These are phyloP conservation scores for Centrapalus pauciflorus DNA, from an alignment of 129 eudicot genomes.

Conservation along the genomic window DNA sequence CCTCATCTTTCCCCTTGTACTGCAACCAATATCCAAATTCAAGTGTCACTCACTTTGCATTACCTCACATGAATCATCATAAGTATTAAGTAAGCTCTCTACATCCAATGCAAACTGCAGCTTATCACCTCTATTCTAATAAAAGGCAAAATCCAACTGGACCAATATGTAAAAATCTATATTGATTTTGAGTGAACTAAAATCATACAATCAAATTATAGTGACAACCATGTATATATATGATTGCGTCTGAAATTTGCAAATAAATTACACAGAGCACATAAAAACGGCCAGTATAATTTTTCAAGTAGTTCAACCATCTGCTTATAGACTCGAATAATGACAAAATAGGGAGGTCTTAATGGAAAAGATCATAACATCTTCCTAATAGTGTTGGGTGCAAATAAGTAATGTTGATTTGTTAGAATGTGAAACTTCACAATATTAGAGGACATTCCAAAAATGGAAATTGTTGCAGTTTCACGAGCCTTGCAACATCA, in stretches of 20 bases:
- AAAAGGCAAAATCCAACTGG: background rate
- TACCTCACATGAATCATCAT: background rate
- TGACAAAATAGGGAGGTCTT: background rate
- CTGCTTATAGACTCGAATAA: too few relatives aligned
- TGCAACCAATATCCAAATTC: conserved; percentile 15
- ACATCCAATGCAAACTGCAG: background rate
- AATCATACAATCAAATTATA: background rate
- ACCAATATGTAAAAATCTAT: background rate
- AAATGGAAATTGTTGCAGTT: background rate
- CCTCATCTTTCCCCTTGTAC: conserved; percentile 31
- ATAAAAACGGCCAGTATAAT: too few relatives aligned
- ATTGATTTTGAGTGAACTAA: background rate
- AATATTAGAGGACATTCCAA: background rate
- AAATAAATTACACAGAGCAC: too few relatives aligned
- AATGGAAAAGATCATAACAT: too few relatives aligned
- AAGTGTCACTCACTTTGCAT: background rate
- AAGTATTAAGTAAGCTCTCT: background rate
- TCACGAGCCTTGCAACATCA: background rate
- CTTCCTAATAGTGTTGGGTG: background rate
- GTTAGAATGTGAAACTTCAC: background rate
- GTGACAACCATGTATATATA: background rate
- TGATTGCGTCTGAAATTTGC: background rate
- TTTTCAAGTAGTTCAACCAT: too few relatives aligned
- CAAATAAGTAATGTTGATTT: background rate
- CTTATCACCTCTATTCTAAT: background rate